Percentiles rank a stretch among this genome's conserved stretches.
These are phyloP conservation scores for Globisporangium paroecandrum DNA, from an alignment of 352 stramenopile species.

Conservation along the genomic window DNA sequence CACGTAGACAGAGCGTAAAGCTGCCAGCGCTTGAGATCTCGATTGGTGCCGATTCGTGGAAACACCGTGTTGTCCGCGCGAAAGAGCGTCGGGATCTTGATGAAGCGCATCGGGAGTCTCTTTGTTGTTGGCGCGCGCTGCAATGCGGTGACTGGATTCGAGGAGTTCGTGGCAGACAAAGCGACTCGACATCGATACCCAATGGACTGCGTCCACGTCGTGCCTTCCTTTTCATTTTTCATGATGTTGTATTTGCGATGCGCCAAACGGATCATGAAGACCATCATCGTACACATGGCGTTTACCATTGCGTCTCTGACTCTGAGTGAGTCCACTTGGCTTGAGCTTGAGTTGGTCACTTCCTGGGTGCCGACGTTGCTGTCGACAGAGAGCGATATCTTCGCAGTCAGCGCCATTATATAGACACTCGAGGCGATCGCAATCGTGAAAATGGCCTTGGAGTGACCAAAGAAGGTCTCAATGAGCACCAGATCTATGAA, in stretches of 20 bases:
- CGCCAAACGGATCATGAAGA: background rate
- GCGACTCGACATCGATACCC: slow-evolving; percentile 4
- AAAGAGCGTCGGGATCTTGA: background rate
- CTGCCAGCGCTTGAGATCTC: background rate
- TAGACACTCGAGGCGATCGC: background rate
- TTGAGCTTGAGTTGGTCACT: background rate
- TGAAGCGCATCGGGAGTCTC: slow-evolving; percentile 2
- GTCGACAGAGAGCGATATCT: background rate
- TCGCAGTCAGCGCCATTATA: background rate
- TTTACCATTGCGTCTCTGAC: background rate
- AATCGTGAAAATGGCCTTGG: background rate
- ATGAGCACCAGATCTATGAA: slow-evolving; percentile 9
- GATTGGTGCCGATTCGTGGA: background rate
- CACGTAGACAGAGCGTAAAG: background rate
- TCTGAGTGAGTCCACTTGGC: background rate
- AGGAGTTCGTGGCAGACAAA: too few relatives aligned
- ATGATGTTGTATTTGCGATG: slow-evolving; percentile 10
- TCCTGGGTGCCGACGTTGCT: background rate
- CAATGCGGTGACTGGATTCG: background rate
- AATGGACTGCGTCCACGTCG: slow-evolving; percentile 8
- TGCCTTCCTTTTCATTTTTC: background rate
- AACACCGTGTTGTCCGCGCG: background rate
- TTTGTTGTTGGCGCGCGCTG: background rate
- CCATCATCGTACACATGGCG: slow-evolving; percentile 7
- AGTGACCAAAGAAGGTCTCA: slow-evolving; percentile 1